phyloP scores from a whole-genome alignment of 192 early-diverging fungal genomes.

The Anaeromyces robustus region DNA sequence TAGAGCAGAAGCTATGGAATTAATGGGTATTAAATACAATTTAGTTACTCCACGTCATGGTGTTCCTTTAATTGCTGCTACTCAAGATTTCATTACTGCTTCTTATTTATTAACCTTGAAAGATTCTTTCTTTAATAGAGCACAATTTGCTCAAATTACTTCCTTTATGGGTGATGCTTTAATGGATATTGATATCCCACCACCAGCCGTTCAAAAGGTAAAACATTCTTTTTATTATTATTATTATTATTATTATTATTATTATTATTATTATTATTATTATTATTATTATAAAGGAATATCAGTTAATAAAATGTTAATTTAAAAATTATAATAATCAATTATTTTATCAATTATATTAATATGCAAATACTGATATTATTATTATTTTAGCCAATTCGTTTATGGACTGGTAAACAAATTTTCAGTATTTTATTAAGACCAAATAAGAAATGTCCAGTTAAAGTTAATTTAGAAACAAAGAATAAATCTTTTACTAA shows the following conservation, averaged over 20 bases:
- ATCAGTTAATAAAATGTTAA: too few relatives aligned
- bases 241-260: too few relatives aligned
- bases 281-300: too few relatives aligned
- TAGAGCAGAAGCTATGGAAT: constrained; percentile 79
- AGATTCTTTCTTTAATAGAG: constrained; percentile 87
- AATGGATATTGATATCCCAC: constrained; percentile 76
- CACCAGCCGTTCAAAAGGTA: constrained; percentile 73
- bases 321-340: too few relatives aligned
- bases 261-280: too few relatives aligned
- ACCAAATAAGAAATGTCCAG: constrained; percentile 52
- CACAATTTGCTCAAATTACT: constrained; percentile 82
- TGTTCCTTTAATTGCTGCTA: constrained; percentile 94
- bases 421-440: constrained; percentile 75
- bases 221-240: not conserved
- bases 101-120: constrained; percentile 84
- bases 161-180: constrained; percentile 81
- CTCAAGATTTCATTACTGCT: constrained; percentile 98
- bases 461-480: constrained; percentile 77
- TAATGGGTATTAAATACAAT: constrained; percentile 93
- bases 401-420: constrained; percentile 95
- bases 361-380: not conserved
- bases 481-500: constrained; percentile 40
- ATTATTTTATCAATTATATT: too few relatives aligned
- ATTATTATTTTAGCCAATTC: constrained; percentile 32
- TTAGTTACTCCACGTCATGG: constrained; percentile 97